Evolutionary conservation across 768 basidiomycete genomes (phyloP), one percentile per base, ranked within the genome.

Genomic region (Phanerochaete sordida): DNA sequence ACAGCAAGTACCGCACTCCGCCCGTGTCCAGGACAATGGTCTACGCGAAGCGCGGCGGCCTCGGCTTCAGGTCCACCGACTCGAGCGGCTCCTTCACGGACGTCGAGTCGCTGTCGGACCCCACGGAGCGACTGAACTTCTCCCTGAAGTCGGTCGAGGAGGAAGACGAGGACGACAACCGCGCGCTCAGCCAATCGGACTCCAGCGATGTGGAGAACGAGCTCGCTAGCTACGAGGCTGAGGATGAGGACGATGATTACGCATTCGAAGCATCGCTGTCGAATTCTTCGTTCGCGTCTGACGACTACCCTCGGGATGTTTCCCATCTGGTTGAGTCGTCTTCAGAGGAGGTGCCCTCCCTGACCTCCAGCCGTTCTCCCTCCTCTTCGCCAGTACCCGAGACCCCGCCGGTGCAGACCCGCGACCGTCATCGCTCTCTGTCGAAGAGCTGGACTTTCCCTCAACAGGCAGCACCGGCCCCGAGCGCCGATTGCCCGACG

Each of bases 361-460:
- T 63, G 48, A 64, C 60, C 12, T 59, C 59, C 30, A 67, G 66
- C 44, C 62, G 62, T 21, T 73, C 76, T 64, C 73, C 58, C 30
- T 67, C 70, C 8, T 55, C 73, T 56, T 75, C 72, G 2, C 69
- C 73, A 1, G 60, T 68, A 16, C 66, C 73, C 5, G 71, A 69
- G 1, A 64, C 61, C 21, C 68, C 68, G 28, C 59, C 62, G 0
- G 56, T 63, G 15, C 56, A 67, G 50, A 46, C 58, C 6, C 80
- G 80, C 56, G 60, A 58, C 11, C 63, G 73, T 16, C 69, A 59
- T 24, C 73, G 73, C 16, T 84, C 84, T 1, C 77, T 90, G 24
- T 83, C 83, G n/a, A 85, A 82, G 72, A 77, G 77, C 0, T 91
- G 89, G 89, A 84, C 86, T 0, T 91, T 91, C 71, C 66, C 66